phyloP scores from a whole-genome alignment of 352 stramenopile species.

The Globisporangium paroecandrum region DNA sequence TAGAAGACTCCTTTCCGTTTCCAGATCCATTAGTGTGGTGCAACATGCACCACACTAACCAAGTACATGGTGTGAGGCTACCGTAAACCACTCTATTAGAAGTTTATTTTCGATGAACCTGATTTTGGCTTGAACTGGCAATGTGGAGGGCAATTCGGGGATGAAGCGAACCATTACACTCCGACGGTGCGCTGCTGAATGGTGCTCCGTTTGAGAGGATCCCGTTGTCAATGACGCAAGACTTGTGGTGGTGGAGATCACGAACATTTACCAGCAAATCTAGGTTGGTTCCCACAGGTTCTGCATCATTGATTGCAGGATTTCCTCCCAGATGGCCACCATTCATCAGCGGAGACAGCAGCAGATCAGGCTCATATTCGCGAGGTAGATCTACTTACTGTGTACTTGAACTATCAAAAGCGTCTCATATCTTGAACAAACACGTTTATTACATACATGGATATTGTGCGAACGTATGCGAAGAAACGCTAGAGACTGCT shows the following conservation, averaged over 20 bases:
- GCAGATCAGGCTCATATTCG: too few relatives aligned
- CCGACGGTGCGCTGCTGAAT: too few relatives aligned
- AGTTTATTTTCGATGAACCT: neutral
- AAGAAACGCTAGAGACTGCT: conserved; percentile 48
- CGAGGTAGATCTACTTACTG: too few relatives aligned
- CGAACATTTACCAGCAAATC: neutral
- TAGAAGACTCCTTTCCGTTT: neutral
- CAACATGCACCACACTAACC: neutral
- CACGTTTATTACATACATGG: neutral
- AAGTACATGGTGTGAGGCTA: neutral
- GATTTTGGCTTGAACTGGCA: too few relatives aligned
- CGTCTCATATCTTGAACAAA: too few relatives aligned
- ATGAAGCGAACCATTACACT: too few relatives aligned
- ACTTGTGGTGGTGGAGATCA: neutral
- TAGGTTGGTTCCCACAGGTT: neutral
- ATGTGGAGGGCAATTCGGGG: too few relatives aligned
- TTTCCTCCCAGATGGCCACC: neutral
- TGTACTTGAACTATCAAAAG: too few relatives aligned
- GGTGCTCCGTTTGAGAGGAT: neutral
- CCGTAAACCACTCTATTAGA: neutral
- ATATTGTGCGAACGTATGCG: neutral
- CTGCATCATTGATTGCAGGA: neutral
- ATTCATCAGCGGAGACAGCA: neutral
- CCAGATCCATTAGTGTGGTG: too few relatives aligned
- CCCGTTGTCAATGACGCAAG: neutral